phyloP scores from a whole-genome alignment of 768 basidiomycete genomes.

The Mycena sanguinolenta region DNA sequence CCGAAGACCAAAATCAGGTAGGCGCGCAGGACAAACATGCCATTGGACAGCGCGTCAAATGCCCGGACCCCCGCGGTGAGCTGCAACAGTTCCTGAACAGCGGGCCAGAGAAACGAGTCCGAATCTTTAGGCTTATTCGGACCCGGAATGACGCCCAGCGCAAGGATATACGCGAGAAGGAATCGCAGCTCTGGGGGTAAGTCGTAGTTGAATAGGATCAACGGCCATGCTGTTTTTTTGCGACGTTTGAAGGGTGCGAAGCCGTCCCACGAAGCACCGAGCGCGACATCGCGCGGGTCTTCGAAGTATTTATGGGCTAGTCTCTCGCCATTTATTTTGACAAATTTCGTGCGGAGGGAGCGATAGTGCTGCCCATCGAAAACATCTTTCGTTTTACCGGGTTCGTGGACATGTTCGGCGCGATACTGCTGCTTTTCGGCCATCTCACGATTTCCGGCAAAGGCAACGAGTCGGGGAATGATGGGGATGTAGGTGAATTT shows the following conservation, averaged over 20 bases:
- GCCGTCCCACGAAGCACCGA: not conserved
- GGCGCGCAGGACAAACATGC: constrained; percentile 46
- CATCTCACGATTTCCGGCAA: not conserved
- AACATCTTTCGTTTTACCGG: not conserved
- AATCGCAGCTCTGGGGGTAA: constrained; percentile 53
- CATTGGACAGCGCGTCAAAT: constrained; percentile 37
- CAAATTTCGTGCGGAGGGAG: not conserved
- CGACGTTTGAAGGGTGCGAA: constrained; percentile 13
- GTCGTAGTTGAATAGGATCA: constrained; percentile 58
- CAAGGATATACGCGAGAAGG: constrained; percentile 47
- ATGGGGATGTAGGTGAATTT: constrained; percentile 53
- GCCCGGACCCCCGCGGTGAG: constrained; percentile 50
- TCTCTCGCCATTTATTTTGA: not conserved
- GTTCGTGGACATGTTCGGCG: not conserved
- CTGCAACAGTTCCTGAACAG: constrained; percentile 49
- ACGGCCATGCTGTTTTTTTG: constrained; percentile 50
- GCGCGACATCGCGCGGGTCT: not conserved
- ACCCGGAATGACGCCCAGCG: constrained; percentile 57
- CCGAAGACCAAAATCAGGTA: constrained; percentile 47
- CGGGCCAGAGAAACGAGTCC: constrained; percentile 53
- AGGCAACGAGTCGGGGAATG: constrained; percentile 41
- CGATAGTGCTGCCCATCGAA: constrained; percentile 4
- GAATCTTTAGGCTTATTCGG: constrained; percentile 54
- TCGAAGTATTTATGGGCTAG: not conserved
- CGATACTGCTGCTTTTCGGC: constrained; percentile 5